Percentiles rank a stretch among this genome's conserved stretches.
These are phyloP conservation scores for Hypocrella siamensis DNA, from an alignment of 2,329 filamentous ascomycete genomes.

Conservation along the genomic window DNA sequence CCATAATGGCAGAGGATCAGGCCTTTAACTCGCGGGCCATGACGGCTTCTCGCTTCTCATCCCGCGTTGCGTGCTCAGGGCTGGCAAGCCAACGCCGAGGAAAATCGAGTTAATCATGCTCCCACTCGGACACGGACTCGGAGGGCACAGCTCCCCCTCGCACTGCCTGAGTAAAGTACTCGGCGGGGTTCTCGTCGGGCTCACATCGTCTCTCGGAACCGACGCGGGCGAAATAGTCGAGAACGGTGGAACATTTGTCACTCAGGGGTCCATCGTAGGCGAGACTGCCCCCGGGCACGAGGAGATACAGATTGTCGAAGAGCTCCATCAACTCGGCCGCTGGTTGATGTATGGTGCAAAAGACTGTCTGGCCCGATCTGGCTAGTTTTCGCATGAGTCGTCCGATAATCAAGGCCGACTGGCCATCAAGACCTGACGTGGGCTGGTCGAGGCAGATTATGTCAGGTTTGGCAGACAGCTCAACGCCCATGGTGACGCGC, in stretches of 20 bases:
- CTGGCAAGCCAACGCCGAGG: neutral
- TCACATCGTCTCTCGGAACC: conserved; percentile 35
- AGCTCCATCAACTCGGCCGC: conserved; percentile 7
- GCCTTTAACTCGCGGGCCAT: neutral
- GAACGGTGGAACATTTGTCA: conserved; percentile 22
- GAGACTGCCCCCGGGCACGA: conserved; percentile 3
- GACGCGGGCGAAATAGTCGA: neutral
- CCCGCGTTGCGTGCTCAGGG: neutral
- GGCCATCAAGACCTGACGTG: conserved; percentile 27
- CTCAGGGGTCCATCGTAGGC: conserved; percentile 1
- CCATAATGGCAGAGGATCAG: neutral
- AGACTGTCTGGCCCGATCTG: conserved; percentile 47
- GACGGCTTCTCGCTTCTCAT: neutral
- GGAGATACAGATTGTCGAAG: conserved; percentile 6
- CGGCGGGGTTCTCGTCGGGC: conserved; percentile 45
- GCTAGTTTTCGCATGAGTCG: conserved; percentile 27
- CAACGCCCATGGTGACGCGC: conserved; percentile 53
- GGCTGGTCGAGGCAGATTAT: conserved; percentile 53
- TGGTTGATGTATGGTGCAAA: conserved; percentile 15
- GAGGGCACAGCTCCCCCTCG: conserved; percentile 11
- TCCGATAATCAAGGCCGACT: conserved; percentile 17
- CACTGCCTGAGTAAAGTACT: conserved; percentile 44
- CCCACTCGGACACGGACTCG: conserved; percentile 24
- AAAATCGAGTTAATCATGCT: neutral
- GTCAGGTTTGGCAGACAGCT: conserved; percentile 50